Conservation (phyloP, 2,329 filamentous ascomycete genomes). For the Aureobasidium sp. region DNA sequence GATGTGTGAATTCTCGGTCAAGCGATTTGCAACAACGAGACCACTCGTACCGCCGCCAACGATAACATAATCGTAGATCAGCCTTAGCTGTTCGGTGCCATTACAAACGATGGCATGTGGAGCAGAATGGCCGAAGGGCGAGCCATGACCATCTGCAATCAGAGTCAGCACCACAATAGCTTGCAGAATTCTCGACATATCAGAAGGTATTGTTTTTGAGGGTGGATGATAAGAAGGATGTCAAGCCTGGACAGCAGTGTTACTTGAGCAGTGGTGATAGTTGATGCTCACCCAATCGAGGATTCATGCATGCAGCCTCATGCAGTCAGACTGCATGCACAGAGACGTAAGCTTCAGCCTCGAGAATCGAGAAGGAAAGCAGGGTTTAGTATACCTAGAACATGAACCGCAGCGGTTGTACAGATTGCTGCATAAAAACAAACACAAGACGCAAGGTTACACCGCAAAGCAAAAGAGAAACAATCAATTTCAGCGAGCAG, state of each 20-base stretch:
- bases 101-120: background rate
- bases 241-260: background rate
- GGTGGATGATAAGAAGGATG: background rate
- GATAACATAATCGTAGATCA: conserved; percentile 31
- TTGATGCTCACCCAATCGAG: background rate
- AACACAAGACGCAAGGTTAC: too few species aligned
- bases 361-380: too few species aligned
- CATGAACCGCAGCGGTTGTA: background rate
- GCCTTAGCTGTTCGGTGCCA: background rate
- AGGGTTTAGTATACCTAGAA: too few species aligned
- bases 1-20: conserved; percentile 17
- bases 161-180: background rate
- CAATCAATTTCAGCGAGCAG: too few species aligned
- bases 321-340: background rate
- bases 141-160: background rate
- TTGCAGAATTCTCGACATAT: background rate
- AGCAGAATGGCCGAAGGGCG: background rate
- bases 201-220: background rate
- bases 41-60: conserved; percentile 33
- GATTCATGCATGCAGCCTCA: background rate
- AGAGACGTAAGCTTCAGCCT: too few species aligned
- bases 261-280: background rate
- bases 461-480: too few species aligned
- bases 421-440: too few species aligned
- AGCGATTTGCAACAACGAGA: conserved; percentile 29